phyloP scores from a whole-genome alignment of 495 filamentous ascomycete species.

The Penicillium samsonianum region DNA sequence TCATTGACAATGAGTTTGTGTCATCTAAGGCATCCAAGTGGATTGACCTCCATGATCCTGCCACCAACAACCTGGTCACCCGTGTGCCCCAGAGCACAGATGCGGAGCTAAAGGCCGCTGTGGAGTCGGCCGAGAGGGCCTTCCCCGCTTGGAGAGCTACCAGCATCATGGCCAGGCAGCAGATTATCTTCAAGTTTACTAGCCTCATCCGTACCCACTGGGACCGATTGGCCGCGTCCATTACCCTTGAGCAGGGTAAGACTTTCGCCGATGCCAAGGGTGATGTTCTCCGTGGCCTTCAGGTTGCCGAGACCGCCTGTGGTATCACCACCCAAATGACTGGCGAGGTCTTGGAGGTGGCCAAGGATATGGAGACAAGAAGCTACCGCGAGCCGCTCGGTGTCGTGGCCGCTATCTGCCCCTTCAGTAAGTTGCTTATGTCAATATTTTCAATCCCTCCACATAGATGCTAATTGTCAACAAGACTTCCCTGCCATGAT shows the following conservation, averaged over 20 bases:
- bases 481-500: conserved; percentile 99
- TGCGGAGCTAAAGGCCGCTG: conserved; percentile 83
- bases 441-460: neutral
- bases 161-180: conserved; percentile 81
- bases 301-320: conserved; percentile 96
- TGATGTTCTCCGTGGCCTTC: conserved; percentile 91
- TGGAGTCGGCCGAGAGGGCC: conserved; percentile 83
- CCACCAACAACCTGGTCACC: conserved; percentile 96
- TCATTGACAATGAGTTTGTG: conserved; percentile 88
- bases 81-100: conserved; percentile 96
- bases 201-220: conserved; percentile 88
- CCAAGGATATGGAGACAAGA: conserved; percentile 98
- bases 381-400: conserved; percentile 91
- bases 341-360: conserved; percentile 93
- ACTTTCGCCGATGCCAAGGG: conserved; percentile 94
- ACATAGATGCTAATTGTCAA: conserved; percentile 17
- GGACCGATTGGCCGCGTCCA: conserved; percentile 92
- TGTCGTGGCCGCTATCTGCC: conserved; percentile 95
- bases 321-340: conserved; percentile 91
- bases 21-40: conserved; percentile 72
- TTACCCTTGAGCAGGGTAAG: conserved; percentile 98
- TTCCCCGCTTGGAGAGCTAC: conserved; percentile 86
- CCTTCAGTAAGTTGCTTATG: conserved; percentile 76
- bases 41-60: conserved; percentile 94
- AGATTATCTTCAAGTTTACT: conserved; percentile 97